Evolutionary conservation across 148 eudicot species (phyloP), one percentile per base, ranked within the genome.

Genomic region (Vaccinium myrtillus): DNA sequence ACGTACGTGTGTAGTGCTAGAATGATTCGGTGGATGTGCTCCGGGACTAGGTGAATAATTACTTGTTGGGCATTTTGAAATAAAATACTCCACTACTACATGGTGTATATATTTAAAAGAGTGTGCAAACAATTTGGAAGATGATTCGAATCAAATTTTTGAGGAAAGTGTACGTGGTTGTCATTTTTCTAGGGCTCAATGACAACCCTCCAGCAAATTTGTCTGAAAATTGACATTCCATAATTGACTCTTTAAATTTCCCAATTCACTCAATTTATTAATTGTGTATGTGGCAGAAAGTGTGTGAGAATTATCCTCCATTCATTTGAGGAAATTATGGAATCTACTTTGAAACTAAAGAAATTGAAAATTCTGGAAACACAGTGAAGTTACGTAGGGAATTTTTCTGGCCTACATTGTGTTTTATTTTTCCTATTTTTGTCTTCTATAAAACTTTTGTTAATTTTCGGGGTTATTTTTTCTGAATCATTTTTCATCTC

Each of bases 141-240:
- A 9, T 27, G 70, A 5, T 21, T 21, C 69, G 23, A n/a, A 61
- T 23, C 15, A 36, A 67, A 25, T 25, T 9, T 23, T 67, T 3
- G 73, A 67, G 73, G 6, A 11, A 69, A 25, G 6, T 54, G 14
- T 54, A 36, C 39, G 39, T 54, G 58, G 4, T 12, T 69, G 74
- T 69, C 74, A 27, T 69, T 69, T 69, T 30, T 69, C 74, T 27
- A 69, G 74, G 74, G 43, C 74, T 69, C 74, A 69, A 69, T 1
- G 36, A 39, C 27, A 69, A 4, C 19, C 74, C 18, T 13, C 43
- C 74, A 69, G 18, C 39, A 27, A 18, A 30, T 14, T 69, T 27
- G 19, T 69, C 18, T 13, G 8, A 30, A 69, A 69, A 27, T 69
- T 69, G 74, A 30, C 74, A 69, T 69, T 15, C 74, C 18, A 69